Conservation (phyloP, 192 early-diverging fungal genomes). For the Coemansia nantahalensis region DNA sequence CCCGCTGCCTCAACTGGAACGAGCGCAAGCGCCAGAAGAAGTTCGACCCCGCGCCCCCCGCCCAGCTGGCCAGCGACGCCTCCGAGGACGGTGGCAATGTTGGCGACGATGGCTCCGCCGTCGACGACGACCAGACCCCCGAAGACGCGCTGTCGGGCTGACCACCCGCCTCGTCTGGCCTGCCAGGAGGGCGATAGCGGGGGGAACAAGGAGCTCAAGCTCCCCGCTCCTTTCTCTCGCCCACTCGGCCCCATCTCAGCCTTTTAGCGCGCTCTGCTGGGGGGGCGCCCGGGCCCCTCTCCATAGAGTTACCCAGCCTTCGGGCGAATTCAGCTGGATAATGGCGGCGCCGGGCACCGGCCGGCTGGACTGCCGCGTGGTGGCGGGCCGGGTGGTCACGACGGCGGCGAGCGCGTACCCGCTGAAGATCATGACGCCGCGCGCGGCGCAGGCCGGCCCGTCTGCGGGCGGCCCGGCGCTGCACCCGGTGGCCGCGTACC, state of each 20-base stretch:
- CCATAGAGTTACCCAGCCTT: too few relatives aligned
- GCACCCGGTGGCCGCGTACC: constrained; percentile 51
- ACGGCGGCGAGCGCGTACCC: constrained; percentile 40
- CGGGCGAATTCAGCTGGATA: neutral
- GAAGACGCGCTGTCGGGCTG: neutral
- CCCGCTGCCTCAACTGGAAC: constrained; percentile 91
- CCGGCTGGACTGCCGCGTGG: constrained; percentile 32
- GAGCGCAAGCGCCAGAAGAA: constrained; percentile 85
- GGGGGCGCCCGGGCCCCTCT: too few relatives aligned
- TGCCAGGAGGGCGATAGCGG: too few relatives aligned
- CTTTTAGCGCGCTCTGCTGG: too few relatives aligned
- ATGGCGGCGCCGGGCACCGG: constrained; percentile 41
- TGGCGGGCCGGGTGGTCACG: constrained; percentile 30
- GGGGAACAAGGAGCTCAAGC: too few relatives aligned
- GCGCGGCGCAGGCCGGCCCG: constrained; percentile 11
- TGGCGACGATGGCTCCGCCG: constrained; percentile 15
- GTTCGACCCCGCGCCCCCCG: constrained; percentile 55
- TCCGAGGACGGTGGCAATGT: constrained; percentile 11
- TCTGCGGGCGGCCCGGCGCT: neutral
- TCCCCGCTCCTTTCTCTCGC: too few relatives aligned
- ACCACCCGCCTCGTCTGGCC: too few relatives aligned
- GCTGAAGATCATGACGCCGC: constrained; percentile 51
- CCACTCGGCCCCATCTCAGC: too few relatives aligned
- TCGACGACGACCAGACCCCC: too few relatives aligned
- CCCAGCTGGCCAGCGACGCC: neutral